phyloP scores from a whole-genome alignment of 164 flowering plant genomes.

The Vitis cinerea region DNA sequence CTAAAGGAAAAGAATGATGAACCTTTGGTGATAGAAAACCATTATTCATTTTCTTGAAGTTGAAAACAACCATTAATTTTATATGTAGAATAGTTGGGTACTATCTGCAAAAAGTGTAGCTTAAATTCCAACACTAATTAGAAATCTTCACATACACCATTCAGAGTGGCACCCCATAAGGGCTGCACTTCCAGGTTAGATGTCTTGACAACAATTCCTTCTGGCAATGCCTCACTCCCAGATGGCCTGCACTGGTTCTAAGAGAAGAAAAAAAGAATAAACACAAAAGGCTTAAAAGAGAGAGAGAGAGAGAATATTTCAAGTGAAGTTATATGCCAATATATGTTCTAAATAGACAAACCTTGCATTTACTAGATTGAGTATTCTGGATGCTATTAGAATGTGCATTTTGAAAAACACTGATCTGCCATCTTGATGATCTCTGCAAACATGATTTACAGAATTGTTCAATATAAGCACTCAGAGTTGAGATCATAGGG shows the following conservation, averaged over 20 bases:
- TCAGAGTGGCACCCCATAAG: conserved; percentile 56
- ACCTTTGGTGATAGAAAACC: too few species aligned
- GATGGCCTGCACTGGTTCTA: conserved; percentile 60
- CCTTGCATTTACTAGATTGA: conserved; percentile 50
- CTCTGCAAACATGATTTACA: conserved; percentile 35
- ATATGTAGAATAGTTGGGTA: too few species aligned
- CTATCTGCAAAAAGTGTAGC: too few species aligned
- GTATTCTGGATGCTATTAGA: conserved; percentile 16
- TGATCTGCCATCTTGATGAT: conserved; percentile 40
- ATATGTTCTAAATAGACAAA: conserved; percentile 17
- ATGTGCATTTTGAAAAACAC: background rate
- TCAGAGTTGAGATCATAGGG: too few species aligned
- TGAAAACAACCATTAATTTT: too few species aligned
- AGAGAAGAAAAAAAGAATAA: conserved; percentile 3
- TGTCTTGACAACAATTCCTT: conserved; percentile 62
- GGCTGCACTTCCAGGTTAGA: conserved; percentile 83
- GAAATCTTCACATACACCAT: conserved; percentile 30
- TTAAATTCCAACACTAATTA: too few species aligned
- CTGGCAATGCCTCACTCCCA: conserved; percentile 78
- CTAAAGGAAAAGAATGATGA: too few species aligned
- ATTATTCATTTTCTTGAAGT: too few species aligned
- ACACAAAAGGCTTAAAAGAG: background rate
- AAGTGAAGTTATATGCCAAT: background rate
- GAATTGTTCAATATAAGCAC: background rate
- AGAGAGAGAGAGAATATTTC: background rate